phyloP scores from a whole-genome alignment of 2,329 filamentous ascomycete genomes.

The Fusarium coffeatum region DNA sequence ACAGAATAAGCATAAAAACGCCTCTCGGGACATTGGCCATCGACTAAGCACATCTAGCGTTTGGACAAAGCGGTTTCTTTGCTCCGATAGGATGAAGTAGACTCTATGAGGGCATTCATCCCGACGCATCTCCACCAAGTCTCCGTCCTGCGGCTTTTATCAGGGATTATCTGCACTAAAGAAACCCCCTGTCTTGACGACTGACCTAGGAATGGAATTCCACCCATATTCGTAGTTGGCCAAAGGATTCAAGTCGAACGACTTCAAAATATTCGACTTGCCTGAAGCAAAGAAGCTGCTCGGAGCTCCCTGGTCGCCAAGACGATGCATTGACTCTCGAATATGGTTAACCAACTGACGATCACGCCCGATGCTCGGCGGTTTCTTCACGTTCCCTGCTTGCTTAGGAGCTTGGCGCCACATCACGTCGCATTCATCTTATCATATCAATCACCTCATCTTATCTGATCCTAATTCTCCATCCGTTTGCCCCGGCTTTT shows the following conservation, averaged over 20 bases:
- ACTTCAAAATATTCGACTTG: background rate
- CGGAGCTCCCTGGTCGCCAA: conserved; percentile 1
- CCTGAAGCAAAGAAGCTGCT: background rate
- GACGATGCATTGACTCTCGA: background rate
- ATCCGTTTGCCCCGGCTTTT: background rate
- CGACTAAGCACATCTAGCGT: background rate
- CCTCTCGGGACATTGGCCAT: conserved; percentile 19
- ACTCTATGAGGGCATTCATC: background rate
- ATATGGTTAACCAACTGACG: conserved; percentile 6
- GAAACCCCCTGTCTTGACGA: background rate
- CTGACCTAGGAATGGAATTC: background rate
- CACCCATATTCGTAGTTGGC: background rate
- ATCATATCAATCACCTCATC: conserved; percentile 40
- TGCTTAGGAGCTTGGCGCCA: conserved; percentile 4
- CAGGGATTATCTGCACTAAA: conserved; percentile 12
- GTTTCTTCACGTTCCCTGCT: background rate
- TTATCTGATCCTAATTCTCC: conserved; percentile 36
- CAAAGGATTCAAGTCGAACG: background rate
- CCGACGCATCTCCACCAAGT: conserved; percentile 13
- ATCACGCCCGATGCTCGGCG: conserved; percentile 18
- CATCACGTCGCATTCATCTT: conserved; percentile 23
- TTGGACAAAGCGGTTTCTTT: background rate
- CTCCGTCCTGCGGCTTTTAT: conserved; percentile 15
- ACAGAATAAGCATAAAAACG: conserved; percentile 37
- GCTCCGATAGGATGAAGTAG: conserved; percentile 16